These are phyloP conservation scores for Hypoxylon sp. DNA, from an alignment of 2,329 filamentous ascomycete genomes.

Conservation along the genomic window DNA sequence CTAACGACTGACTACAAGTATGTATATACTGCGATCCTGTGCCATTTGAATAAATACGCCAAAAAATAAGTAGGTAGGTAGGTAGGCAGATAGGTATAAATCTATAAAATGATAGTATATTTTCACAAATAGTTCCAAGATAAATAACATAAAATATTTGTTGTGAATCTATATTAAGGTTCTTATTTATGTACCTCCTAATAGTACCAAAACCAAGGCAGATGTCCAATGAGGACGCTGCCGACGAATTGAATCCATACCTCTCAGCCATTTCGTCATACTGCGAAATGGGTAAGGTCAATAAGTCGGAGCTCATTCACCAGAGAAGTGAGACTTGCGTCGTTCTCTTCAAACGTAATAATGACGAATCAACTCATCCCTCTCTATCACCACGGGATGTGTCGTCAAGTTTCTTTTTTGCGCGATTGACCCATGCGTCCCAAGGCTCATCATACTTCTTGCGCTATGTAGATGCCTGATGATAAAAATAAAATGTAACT, in stretches of 20 bases:
- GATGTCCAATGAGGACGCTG: slow-evolving; percentile 10
- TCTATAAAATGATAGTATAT: too few relatives aligned
- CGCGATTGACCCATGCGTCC: slow-evolving; percentile 23
- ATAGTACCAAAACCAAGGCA: slow-evolving; percentile 7
- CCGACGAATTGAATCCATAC: slow-evolving; percentile 18
- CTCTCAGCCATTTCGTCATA: slow-evolving; percentile 10
- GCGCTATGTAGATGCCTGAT: slow-evolving; percentile 27
- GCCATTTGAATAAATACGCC: too few relatives aligned
- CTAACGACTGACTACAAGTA: too few relatives aligned
- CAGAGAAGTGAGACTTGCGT: slow-evolving; percentile 32
- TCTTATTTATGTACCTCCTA: slow-evolving; percentile 24
- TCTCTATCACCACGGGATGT: slow-evolving; percentile 34
- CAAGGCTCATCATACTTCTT: slow-evolving; percentile 26
- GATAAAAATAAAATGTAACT: slow-evolving; percentile 20
- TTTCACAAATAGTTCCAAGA: too few relatives aligned
- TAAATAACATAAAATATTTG: too few relatives aligned
- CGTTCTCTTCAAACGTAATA: slow-evolving; percentile 24
- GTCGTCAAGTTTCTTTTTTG: slow-evolving; percentile 20
- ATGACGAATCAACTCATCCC: slow-evolving; percentile 19
- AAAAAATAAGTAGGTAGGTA: too few relatives aligned
- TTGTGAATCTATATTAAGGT: slow-evolving; percentile 21
- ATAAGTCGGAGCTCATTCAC: slow-evolving; percentile 23
- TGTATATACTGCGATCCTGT: too few relatives aligned
- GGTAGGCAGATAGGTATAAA: too few relatives aligned
- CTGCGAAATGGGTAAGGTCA: slow-evolving; percentile 12